Conservation (phyloP, 352 stramenopile species). For the Phytopythium litorale region DNA sequence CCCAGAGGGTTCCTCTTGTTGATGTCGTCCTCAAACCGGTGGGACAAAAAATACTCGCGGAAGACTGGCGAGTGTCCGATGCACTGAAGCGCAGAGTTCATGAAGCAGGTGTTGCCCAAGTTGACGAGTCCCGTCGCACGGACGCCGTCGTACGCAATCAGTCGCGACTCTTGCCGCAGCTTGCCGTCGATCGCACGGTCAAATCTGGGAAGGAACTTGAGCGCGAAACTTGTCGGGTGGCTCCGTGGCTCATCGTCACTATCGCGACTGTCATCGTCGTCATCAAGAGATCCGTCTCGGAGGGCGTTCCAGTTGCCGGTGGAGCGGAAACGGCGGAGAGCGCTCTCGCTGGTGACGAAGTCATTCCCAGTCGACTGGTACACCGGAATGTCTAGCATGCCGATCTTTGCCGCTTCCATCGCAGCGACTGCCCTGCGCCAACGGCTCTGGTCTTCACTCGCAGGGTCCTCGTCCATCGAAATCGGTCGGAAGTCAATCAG, state of each 20-base stretch:
- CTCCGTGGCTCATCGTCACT: slow-evolving; percentile 2
- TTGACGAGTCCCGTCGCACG: slow-evolving; percentile 71
- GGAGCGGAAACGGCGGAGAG: slow-evolving; percentile 31
- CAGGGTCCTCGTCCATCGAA: slow-evolving; percentile 22
- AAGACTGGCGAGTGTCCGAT: slow-evolving; percentile 94
- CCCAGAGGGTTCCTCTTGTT: slow-evolving; percentile 94
- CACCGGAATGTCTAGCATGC: slow-evolving; percentile 34
- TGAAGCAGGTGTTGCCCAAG: slow-evolving; percentile 88
- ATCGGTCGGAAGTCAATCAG: slow-evolving; percentile 65
- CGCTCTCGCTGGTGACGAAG: slow-evolving; percentile 32
- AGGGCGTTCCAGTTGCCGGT: slow-evolving; percentile 32
- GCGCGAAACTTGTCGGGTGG: background rate
- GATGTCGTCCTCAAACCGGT: slow-evolving; percentile 89
- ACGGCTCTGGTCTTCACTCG: slow-evolving; percentile 21
- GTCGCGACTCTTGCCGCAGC: slow-evolving; percentile 21
- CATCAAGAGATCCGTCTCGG: slow-evolving; percentile 20
- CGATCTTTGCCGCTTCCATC: slow-evolving; percentile 7
- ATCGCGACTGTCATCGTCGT: slow-evolving; percentile 16
- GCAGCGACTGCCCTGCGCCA: slow-evolving; percentile 16
- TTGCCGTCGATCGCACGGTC: slow-evolving; percentile 9
- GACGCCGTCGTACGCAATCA: slow-evolving; percentile 31
- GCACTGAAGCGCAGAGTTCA: slow-evolving; percentile 90
- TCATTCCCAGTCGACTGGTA: slow-evolving; percentile 65
- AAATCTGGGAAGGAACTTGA: slow-evolving; percentile 6
- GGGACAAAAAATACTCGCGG: slow-evolving; percentile 93